Conservation (phyloP, 2,329 filamentous ascomycete genomes). For the Colletotrichum scovillei region DNA sequence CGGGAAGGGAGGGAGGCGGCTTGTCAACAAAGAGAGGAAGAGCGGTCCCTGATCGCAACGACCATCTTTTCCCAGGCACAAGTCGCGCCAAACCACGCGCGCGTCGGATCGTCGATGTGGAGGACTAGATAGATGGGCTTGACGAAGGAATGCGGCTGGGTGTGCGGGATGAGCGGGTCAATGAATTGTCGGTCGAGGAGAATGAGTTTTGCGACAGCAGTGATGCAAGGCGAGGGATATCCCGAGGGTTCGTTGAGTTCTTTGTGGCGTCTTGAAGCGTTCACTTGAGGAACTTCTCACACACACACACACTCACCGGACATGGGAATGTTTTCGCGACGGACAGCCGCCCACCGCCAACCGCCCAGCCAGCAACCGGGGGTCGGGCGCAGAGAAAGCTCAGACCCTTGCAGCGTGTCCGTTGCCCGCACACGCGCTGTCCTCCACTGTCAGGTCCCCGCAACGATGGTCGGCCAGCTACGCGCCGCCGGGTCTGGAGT, state of each 20-base stretch:
- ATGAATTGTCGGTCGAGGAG: conserved; percentile 1
- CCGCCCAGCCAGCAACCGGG: conserved; percentile 15
- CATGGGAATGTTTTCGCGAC: conserved; percentile 35
- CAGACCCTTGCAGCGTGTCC: conserved; percentile 29
- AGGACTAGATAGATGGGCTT: not conserved
- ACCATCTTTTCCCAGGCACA: conserved; percentile 30
- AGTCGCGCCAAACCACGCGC: conserved; percentile 31
- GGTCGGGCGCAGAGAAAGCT: conserved; percentile 4
- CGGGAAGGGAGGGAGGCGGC: conserved; percentile 31
- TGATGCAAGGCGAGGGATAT: conserved; percentile 11
- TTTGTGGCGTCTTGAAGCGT: conserved; percentile 24
- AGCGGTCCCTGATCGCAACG: conserved; percentile 31
- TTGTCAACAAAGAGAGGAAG: conserved; percentile 34
- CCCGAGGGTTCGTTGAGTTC: conserved; percentile 22
- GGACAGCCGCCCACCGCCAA: conserved; percentile 2
- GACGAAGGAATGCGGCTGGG: conserved; percentile 4
- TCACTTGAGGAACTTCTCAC: conserved; percentile 12
- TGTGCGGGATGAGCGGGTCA: not conserved
- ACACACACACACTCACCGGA: too few relatives aligned
- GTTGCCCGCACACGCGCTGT: conserved; percentile 12
- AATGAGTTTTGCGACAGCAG: conserved; percentile 9
- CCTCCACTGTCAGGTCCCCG: not conserved
- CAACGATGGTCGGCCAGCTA: conserved; percentile 1
- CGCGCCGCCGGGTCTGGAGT: not conserved
- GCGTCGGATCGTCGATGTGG: conserved; percentile 13